Base-by-base conservation (phyloP, 2,329 filamentous ascomycete genomes). In the Zopfia rhizophila region DNA sequence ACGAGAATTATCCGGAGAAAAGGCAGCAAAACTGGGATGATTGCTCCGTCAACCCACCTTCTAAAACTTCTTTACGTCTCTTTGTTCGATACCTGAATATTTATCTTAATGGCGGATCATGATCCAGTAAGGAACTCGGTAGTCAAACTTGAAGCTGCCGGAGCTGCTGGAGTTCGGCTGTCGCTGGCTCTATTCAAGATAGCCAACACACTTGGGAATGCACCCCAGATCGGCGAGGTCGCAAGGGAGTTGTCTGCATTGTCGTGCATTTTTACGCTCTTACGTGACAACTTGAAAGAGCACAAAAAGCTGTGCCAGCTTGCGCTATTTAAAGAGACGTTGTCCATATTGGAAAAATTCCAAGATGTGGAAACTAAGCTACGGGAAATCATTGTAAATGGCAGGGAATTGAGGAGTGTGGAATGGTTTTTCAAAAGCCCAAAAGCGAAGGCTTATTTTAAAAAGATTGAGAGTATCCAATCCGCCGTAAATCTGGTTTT, bases 391-490 rank as follows among this genome's bases (percentile, higher is more conserved):
- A 51, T 45, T 1, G 18, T 45, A 5, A 32, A 36, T 2, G 22
- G 27, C 6, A 36, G 13, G 13, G 51, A 38, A n/a, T 32, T 60
- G n/a, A 45, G 25, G 12, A 24, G 49, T 14, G 30, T 61, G 16
- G 55, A 43, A 40, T 60, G 55, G 56, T 43, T 33, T n/a, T 40
- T 59, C 13, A 47, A 52, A 3, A 36, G 40, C 8, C 50, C 48
- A 8, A 56, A 55, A 25, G 52, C 46, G 2, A 61, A 53, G 13
- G 40, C 29, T 6, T 40, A 57, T 22, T 14, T 63, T 22, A 54
- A 56, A 25, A 58, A 56, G 21, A 28, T 63, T 11, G 60, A 63
- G 17, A 42, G 54, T 17, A 56, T 63, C 30, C 60, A 61, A 31
- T 31, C 46, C 1, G 32, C 44, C 2, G 42, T 61, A 18, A 48